Conservation (phyloP, 805 yeast species). For the Barnettozyma vustinii region DNA sequence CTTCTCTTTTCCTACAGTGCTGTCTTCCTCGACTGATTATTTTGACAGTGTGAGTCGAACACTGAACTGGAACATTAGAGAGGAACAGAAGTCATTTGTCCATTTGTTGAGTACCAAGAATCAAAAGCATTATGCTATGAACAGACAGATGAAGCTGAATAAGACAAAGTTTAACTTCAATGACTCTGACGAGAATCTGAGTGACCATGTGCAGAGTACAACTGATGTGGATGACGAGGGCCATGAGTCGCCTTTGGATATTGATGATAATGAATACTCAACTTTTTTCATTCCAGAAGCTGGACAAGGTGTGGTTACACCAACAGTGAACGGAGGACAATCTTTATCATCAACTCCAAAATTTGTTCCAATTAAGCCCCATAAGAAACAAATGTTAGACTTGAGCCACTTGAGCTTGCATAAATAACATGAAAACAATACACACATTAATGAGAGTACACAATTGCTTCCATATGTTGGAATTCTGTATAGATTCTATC, state of each 20-base stretch:
- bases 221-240: constrained; percentile 18
- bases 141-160: constrained; percentile 17
- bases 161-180: constrained; percentile 24
- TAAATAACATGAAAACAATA: neutral
- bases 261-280: constrained; percentile 23
- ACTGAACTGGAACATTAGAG: constrained; percentile 90
- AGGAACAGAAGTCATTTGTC: constrained; percentile 77
- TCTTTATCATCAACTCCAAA: constrained; percentile 15
- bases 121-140: constrained; percentile 36
- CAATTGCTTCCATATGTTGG: neutral
- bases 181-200: constrained; percentile 20
- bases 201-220: constrained; percentile 9
- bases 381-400: constrained; percentile 2
- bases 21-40: constrained; percentile 66
- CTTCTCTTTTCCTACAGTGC: constrained; percentile 91
- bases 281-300: constrained; percentile 23
- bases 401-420: constrained; percentile 1
- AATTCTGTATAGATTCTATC: neutral
- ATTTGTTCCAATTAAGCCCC: constrained; percentile 12
- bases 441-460: neutral
- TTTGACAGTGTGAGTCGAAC: constrained; percentile 82
- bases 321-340: constrained; percentile 10
- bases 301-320: constrained; percentile 25
- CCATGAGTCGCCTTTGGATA: constrained; percentile 24
- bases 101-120: constrained; percentile 55